These are phyloP conservation scores for Ramicandelaber brevisporus DNA, from an alignment of 192 early-diverging fungal species.

Conservation along the genomic window DNA sequence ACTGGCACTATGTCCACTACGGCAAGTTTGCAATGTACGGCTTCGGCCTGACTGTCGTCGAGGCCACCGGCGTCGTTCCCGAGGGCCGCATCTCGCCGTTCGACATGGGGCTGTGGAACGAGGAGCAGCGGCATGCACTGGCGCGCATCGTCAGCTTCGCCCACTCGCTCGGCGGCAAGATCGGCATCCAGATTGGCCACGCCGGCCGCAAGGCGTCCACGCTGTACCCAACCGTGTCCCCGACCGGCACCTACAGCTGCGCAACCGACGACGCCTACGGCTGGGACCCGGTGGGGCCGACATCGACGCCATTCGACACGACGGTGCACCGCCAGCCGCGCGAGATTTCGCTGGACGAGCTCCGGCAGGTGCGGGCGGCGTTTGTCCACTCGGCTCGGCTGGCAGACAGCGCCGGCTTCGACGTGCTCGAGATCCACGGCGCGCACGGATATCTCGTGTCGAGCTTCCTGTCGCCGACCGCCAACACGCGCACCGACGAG, in stretches of 20 bases:
- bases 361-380: slow-evolving; percentile 26
- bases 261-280: slow-evolving; percentile 36
- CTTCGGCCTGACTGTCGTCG: slow-evolving; percentile 52
- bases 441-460: slow-evolving; percentile 79
- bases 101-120: slow-evolving; percentile 59
- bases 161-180: slow-evolving; percentile 25
- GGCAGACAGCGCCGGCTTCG: slow-evolving; percentile 57
- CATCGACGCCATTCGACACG: slow-evolving; percentile 17
- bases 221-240: slow-evolving; percentile 4
- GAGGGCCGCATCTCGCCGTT: slow-evolving; percentile 56
- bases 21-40: slow-evolving; percentile 52
- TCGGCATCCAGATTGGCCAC: slow-evolving; percentile 61
- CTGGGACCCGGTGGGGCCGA: slow-evolving; percentile 38
- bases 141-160: slow-evolving; percentile 29
- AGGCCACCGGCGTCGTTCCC: slow-evolving; percentile 44
- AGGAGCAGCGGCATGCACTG: slow-evolving; percentile 21
- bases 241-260: slow-evolving; percentile 3
- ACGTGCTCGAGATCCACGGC: slow-evolving; percentile 71
- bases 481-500: slow-evolving; percentile 69
- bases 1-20: slow-evolving; percentile 33
- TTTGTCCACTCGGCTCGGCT: slow-evolving; percentile 41
- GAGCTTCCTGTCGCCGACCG: slow-evolving; percentile 50
- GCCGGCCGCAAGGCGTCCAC: slow-evolving; percentile 51
- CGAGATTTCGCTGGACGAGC: slow-evolving; percentile 35
- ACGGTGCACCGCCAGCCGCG: slow-evolving; percentile 15